Base-by-base conservation (phyloP, 2,329 filamentous ascomycete species). In the Magnaporthales sp. region DNA sequence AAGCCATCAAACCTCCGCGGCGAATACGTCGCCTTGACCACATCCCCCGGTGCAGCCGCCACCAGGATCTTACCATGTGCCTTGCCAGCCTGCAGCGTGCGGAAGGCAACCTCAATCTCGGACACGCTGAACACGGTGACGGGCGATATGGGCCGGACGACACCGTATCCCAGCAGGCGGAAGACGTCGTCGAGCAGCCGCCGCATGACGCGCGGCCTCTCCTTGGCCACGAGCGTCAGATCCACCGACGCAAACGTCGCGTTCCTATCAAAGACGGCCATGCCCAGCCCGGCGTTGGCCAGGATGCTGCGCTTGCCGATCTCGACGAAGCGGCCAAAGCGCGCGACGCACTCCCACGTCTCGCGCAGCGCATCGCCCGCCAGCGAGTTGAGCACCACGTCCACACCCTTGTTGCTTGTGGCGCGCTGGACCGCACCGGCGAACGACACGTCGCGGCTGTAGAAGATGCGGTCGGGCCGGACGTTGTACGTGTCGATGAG, bases 291-390 rank as follows among this genome's bases (percentile, higher is more conserved):
- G 19, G 70, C 73, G 58, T 78, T 76, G 62, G 74, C 72, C 3
- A 69, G 64, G 54, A 77, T 73, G 63, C 77, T 75, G 15, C 71
- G 71, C 67, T 74, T 75, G 6, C 75, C 75, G 22, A 78, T 73
- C 69, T 78, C 77, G 6, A 78, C 64, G 38, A 78, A 76, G 19
- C 72, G 70, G 9, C 77, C 77, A 63, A 74, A 75, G 46, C 66
- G 64, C 9, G 76, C 74, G 15, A 79, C 67, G 65, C 74, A 77
- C 26, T 73, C 67, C 73, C 73, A 77, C 2, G 75, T 73, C 2
- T 72, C 70, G 2, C 69, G 70, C 0, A 77, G 68, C 1, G 72
- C 62, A 30, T 76, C 74, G 24, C 72, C 72, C 6, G 73, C 67
- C 9, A 75, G 69, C n/a, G 73, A 73, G 71, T 76, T 76, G 10